A percentile compares a stretch with the other conserved stretches of the same genome.
phyloP scores from a whole-genome alignment of 1,139 yeast species.

The Saccharomyces hybrid region DNA sequence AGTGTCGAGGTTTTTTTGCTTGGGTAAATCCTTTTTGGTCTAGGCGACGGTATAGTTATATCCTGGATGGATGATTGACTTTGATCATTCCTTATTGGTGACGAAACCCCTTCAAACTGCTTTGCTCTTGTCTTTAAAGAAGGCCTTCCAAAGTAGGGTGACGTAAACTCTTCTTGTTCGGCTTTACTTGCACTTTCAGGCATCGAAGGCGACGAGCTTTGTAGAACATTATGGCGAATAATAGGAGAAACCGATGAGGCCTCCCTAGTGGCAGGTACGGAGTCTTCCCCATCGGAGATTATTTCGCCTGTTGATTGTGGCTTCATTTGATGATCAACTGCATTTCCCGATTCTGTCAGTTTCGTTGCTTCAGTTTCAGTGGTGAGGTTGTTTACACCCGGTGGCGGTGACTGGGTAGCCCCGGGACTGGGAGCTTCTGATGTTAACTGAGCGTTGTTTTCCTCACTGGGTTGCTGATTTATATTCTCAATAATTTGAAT shows the following conservation, averaged over 20 bases:
- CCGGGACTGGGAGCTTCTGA: conserved; percentile 7
- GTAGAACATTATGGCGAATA: background rate
- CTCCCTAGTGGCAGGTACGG: background rate
- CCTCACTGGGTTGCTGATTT: background rate
- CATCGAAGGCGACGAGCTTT: background rate
- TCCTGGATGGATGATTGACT: background rate
- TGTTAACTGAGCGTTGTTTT: background rate
- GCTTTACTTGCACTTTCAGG: background rate
- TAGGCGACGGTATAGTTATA: background rate
- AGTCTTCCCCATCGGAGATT: background rate
- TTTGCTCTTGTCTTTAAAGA: conserved; percentile 8
- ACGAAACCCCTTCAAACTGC: conserved; percentile 2
- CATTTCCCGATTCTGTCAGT: background rate
- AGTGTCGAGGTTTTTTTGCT: background rate
- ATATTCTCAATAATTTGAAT: conserved; percentile 27
- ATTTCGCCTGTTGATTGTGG: background rate
- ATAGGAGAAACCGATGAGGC: background rate
- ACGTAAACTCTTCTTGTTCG: conserved; percentile 4
- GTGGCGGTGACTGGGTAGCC: background rate
- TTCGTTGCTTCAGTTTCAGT: background rate
- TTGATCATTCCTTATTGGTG: background rate
- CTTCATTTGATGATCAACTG: background rate
- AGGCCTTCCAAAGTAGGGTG: conserved; percentile 14
- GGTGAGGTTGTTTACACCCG: background rate
- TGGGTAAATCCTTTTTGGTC: background rate